These are phyloP conservation scores for Acacia pycnantha DNA, from an alignment of 331 rosid species.

Conservation along the genomic window DNA sequence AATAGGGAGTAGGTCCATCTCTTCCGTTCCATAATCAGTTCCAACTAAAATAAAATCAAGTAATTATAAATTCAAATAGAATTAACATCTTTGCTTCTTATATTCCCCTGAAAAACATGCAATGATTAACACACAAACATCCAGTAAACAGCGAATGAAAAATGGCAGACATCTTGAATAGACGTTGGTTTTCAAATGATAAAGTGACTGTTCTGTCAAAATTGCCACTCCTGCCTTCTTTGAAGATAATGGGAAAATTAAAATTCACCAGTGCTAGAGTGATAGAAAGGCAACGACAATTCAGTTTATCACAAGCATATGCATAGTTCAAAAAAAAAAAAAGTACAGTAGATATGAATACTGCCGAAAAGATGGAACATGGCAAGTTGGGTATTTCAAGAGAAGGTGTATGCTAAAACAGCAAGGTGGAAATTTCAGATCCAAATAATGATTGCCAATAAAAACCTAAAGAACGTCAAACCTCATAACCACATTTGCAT, in stretches of 20 bases:
- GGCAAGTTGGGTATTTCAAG: background rate
- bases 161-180: background rate
- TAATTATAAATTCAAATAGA: background rate
- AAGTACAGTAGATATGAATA: background rate
- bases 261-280: background rate
- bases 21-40: background rate
- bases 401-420: background rate
- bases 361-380: too few relatives aligned
- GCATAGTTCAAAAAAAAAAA: background rate
- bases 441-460: background rate
- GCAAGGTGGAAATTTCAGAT: background rate
- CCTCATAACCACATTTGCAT: conserved; percentile 98
- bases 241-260: background rate
- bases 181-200: background rate
- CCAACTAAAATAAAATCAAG: background rate
- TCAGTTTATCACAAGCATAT: background rate
- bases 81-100: background rate
- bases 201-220: background rate
- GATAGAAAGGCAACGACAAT: background rate
- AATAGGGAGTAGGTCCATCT: background rate
- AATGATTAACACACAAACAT: conserved; percentile 35
- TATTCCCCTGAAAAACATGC: background rate
- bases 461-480: conserved; percentile 31
- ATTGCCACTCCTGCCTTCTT: background rate
- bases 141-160: conserved; percentile 6